Percentiles rank a stretch among this genome's conserved stretches.
phyloP scores from a whole-genome alignment of 257 asterid genomes.

The Nicotiana sylvestris region DNA sequence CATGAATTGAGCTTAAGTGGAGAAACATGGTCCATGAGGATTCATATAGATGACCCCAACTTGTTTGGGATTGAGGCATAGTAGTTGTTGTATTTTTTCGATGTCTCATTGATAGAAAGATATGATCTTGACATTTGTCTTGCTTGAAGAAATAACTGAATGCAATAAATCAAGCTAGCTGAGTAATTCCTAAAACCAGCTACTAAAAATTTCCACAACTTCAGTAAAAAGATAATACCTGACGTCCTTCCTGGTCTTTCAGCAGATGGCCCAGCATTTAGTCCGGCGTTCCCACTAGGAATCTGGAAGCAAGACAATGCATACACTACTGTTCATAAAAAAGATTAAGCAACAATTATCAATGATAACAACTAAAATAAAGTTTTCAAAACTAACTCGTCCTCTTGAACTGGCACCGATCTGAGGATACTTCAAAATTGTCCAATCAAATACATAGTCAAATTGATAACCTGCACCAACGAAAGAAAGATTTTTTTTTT shows the following conservation, averaged over 20 bases:
- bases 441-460: conserved; percentile 36
- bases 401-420: conserved; percentile 24
- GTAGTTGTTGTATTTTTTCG: too few relatives aligned
- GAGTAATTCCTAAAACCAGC: not conserved
- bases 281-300: conserved; percentile 16
- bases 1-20: too few relatives aligned
- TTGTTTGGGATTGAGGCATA: too few relatives aligned
- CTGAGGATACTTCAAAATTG: conserved; percentile 31
- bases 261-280: conserved; percentile 20
- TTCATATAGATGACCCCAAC: too few relatives aligned
- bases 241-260: conserved; percentile 17
- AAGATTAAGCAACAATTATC: not conserved
- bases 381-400: conserved; percentile 8
- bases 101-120: not conserved
- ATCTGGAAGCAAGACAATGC: conserved; percentile 16
- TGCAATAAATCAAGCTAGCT: not conserved
- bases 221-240: conserved; percentile 8
- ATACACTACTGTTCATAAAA: not conserved
- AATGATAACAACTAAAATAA: not conserved
- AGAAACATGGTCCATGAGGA: too few relatives aligned
- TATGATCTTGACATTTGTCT: not conserved
- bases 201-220: not conserved
- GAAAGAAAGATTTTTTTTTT: too few relatives aligned
- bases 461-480: conserved; percentile 27
- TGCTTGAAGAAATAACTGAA: not conserved